Evolutionary conservation across 1,284 basidiomycete genomes (phyloP).

Genomic region (Fomitiporia mediterranea): DNA sequence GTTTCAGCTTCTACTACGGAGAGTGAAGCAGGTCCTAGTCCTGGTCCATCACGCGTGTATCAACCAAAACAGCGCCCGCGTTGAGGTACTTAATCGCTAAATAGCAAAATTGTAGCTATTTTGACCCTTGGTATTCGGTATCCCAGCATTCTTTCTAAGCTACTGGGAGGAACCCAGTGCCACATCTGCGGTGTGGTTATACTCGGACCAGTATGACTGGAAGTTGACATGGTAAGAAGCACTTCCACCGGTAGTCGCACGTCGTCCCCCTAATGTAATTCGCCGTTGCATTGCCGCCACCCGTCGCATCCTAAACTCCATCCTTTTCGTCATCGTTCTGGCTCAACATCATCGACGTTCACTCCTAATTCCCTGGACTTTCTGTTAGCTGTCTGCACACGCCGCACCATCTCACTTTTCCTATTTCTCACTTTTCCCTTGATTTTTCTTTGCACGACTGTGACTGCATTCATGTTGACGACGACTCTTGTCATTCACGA

Average conservation of each 20-base stretch:
- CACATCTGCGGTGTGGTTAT: too few species aligned
- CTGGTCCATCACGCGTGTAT: background rate
- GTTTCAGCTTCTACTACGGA: background rate
- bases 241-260: too few species aligned
- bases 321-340: background rate
- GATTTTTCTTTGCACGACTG: background rate
- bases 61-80: constrained; percentile 2
- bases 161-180: too few species aligned
- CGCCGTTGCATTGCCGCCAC: background rate
- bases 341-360: too few species aligned
- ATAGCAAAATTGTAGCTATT: too few species aligned
- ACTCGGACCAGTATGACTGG: too few species aligned
- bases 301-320: too few species aligned
- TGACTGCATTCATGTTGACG: constrained; percentile 25
- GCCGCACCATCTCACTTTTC: background rate
- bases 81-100: too few species aligned
- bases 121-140: too few species aligned
- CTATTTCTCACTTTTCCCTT: background rate
- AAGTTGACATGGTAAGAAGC: too few species aligned
- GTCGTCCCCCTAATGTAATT: background rate
- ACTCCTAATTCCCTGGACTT: background rate
- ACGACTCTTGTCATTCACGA: constrained; percentile 44
- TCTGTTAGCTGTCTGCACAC: background rate
- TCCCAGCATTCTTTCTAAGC: too few species aligned
- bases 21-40: background rate